phyloP scores from a whole-genome alignment of 257 asterid species.

The Paulownia fortunei region DNA sequence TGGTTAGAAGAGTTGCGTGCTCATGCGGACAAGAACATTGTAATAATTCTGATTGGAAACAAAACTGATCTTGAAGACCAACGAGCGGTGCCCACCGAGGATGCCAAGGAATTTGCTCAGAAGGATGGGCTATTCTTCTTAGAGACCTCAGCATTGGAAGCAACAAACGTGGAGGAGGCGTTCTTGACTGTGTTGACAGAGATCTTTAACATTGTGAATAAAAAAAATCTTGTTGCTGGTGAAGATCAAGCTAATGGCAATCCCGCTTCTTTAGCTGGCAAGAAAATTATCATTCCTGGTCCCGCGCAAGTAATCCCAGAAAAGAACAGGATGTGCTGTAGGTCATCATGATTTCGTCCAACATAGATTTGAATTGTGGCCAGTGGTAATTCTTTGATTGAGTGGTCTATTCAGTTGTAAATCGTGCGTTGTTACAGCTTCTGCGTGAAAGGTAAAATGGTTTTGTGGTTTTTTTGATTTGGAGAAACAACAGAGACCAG shows the following conservation, averaged over 20 bases:
- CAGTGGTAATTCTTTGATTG: slow-evolving; percentile 29
- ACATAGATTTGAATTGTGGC: background rate
- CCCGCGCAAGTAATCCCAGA: slow-evolving; percentile 75
- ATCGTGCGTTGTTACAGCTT: slow-evolving; percentile 22
- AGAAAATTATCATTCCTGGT: slow-evolving; percentile 70
- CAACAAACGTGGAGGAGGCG: slow-evolving; percentile 74
- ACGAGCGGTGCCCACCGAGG: slow-evolving; percentile 72
- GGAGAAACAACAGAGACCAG: background rate
- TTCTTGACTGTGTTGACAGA: slow-evolving; percentile 67
- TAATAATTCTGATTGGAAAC: slow-evolving; percentile 74
- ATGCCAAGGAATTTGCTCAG: slow-evolving; percentile 78
- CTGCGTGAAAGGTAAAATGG: slow-evolving; percentile 26
- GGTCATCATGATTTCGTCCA: slow-evolving; percentile 38
- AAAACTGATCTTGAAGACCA: slow-evolving; percentile 75
- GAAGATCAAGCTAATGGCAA: slow-evolving; percentile 64
- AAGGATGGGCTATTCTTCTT: slow-evolving; percentile 74
- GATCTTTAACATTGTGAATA: slow-evolving; percentile 69
- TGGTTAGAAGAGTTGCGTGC: slow-evolving; percentile 67
- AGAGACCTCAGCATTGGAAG: slow-evolving; percentile 76
- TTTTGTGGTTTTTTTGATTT: slow-evolving; percentile 24
- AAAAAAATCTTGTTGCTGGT: slow-evolving; percentile 59
- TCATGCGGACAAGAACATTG: slow-evolving; percentile 73
- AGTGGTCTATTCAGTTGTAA: slow-evolving; percentile 38
- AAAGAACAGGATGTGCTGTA: slow-evolving; percentile 68
- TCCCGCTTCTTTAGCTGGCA: slow-evolving; percentile 59